Base-by-base conservation (phyloP, 2,329 filamentous ascomycete genomes). In the Pyrenochaeta sp. region DNA sequence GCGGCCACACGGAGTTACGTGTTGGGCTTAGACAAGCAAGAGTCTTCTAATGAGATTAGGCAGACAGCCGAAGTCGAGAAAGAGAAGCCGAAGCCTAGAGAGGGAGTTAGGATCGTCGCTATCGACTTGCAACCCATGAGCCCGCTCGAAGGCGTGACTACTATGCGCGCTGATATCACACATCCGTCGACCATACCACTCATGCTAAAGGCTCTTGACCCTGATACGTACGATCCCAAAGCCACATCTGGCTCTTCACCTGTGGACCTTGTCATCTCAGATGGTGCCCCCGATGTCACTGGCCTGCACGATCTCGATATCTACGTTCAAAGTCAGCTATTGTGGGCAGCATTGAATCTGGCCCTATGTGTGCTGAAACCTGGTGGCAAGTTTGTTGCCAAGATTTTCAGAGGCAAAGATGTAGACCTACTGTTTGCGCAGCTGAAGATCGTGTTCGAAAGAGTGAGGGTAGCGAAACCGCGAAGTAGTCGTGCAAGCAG, bases 111-210 rank as follows among this genome's bases (percentile, higher is more conserved):
- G 75, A 98, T 99, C 58, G 94, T 99, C 1, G 87, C 95, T 0
- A 96, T 99, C 52, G 95, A 99, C 70, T 81, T 99, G 31, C 95
- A 99, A 74, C 95, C 95, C 33, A 99, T 99, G 85, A 92, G 90
- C 57, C 92, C 94, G 5, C 83, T 99, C 4, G 90, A 95, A 21
- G 95, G 95, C 55, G 97, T 99, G 74, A 91, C 89, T 31, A 97
- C 91, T 10, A 84, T 99, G 12, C 90, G 93, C 69, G 95, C 95
- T 43, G 95, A 99, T 74, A 99, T 99, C 66, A 99, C 95, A 7
- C 95, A 99, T 75, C 94, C 95, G 0, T 93, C 92, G 3, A 99
- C 95, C 0, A 91, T 98, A 29, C 93, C 94, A 7, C 85, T 97
- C 3, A 85, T 99, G 17, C 85, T 98, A 20, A 86, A 88, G 60